Conservation (phyloP, 2,329 filamentous ascomycete genomes). For the Beauveria pseudobassiana region DNA sequence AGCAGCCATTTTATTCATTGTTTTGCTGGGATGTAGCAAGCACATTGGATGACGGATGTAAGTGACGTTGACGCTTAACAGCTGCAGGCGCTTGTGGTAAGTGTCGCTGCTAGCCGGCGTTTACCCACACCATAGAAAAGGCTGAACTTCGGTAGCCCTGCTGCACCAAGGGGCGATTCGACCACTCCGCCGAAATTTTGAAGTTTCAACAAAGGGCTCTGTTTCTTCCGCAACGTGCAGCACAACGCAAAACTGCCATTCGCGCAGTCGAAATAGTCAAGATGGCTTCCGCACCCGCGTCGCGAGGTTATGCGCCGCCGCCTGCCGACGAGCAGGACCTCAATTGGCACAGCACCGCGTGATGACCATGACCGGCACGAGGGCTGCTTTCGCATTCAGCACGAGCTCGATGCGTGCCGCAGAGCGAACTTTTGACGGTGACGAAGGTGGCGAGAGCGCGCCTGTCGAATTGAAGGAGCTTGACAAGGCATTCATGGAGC, state of each 20-base stretch:
- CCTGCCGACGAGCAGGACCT: conserved; percentile 24
- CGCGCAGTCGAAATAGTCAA: conserved; percentile 13
- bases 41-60: background rate
- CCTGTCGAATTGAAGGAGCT: conserved; percentile 24
- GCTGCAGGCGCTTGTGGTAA: conserved; percentile 8
- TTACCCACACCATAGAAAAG: background rate
- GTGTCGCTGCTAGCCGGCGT: background rate
- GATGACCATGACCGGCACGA: background rate
- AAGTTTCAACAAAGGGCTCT: conserved; percentile 16
- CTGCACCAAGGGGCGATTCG: background rate
- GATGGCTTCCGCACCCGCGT: conserved; percentile 33
- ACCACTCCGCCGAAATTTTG: conserved; percentile 25
- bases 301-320: conserved; percentile 28
- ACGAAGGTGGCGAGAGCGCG: conserved; percentile 18
- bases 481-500: conserved; percentile 23
- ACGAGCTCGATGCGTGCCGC: conserved; percentile 16
- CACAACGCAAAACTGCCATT: conserved; percentile 16
- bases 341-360: background rate
- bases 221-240: conserved; percentile 14
- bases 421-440: conserved; percentile 14
- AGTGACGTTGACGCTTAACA: conserved; percentile 8
- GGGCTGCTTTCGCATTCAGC: conserved; percentile 19
- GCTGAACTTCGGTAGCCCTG: conserved; percentile 4
- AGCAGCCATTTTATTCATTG: background rate
- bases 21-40: background rate